Percentiles rank a stretch among this genome's conserved stretches.
Conservation (phyloP, 2,329 filamentous ascomycete genomes). For the Didymella glomerata region DNA sequence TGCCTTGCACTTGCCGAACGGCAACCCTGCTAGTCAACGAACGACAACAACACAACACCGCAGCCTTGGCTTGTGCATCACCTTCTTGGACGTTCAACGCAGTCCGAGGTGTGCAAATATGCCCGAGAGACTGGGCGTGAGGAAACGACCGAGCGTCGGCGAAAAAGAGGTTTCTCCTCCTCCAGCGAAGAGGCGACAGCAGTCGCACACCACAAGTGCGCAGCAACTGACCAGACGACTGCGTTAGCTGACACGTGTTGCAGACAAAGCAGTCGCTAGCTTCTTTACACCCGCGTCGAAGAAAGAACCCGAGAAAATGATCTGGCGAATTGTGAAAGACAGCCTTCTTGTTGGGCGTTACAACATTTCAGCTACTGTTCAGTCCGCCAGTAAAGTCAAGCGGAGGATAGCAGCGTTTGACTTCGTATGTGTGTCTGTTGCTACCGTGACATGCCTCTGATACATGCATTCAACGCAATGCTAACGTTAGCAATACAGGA, state of each 20-base stretch:
- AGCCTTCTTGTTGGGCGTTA: constrained; percentile 82
- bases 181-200: constrained; percentile 63
- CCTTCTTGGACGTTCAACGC: not conserved
- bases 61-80: not conserved
- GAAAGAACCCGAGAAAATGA: constrained; percentile 78
- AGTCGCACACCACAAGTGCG: constrained; percentile 64
- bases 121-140: constrained; percentile 28
- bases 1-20: constrained; percentile 21
- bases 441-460: not conserved
- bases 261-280: constrained; percentile 75
- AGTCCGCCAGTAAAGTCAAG: constrained; percentile 26
- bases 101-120: constrained; percentile 22
- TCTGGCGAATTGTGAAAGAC: constrained; percentile 72
- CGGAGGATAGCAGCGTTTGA: constrained; percentile 51
- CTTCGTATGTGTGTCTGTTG: constrained; percentile 40
- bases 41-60: constrained; percentile 13
- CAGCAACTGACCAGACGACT: constrained; percentile 15
- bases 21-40: constrained; percentile 8
- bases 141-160: constrained; percentile 51
- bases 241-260: constrained; percentile 10
- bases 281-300: constrained; percentile 91
- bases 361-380: constrained; percentile 50
- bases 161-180: constrained; percentile 64
- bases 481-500: constrained; percentile 64
- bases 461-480: not conserved